Conservation (phyloP, 2,329 filamentous ascomycete genomes). For the Colletotrichum sp. region DNA sequence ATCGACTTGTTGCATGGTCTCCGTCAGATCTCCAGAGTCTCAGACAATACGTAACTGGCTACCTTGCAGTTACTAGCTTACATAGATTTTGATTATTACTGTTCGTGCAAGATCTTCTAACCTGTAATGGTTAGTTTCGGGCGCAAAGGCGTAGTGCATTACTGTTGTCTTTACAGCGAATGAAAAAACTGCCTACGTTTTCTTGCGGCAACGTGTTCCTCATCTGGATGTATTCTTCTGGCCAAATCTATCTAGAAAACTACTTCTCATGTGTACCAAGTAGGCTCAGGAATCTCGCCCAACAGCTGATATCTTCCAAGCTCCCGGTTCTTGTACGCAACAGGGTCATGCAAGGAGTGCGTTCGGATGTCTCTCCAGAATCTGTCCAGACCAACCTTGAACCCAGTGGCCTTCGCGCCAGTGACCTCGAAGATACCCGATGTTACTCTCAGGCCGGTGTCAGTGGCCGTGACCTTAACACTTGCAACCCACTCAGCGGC, state of each 20-base stretch:
- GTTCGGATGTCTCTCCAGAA: constrained; percentile 72
- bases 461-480: constrained; percentile 67
- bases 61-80: rapidly evolving
- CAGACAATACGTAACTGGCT: not conserved
- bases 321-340: constrained; percentile 70
- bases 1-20: not conserved
- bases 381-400: constrained; percentile 64
- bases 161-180: not conserved
- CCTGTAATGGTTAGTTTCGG: rapidly evolving
- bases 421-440: constrained; percentile 69
- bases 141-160: not conserved
- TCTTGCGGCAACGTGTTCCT: not conserved
- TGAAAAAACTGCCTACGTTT: not conserved
- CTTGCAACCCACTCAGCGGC: constrained; percentile 67
- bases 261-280: constrained; percentile 60
- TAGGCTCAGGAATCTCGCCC: constrained; percentile 60
- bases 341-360: constrained; percentile 70
- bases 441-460: constrained; percentile 62
- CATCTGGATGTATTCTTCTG: not conserved
- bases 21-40: not conserved
- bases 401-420: constrained; percentile 60
- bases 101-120: not conserved
- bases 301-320: constrained; percentile 62
- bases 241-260: not conserved
- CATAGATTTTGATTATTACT: not conserved